Conservation (phyloP, 768 basidiomycete genomes). For the Macrocybe gigantea region DNA sequence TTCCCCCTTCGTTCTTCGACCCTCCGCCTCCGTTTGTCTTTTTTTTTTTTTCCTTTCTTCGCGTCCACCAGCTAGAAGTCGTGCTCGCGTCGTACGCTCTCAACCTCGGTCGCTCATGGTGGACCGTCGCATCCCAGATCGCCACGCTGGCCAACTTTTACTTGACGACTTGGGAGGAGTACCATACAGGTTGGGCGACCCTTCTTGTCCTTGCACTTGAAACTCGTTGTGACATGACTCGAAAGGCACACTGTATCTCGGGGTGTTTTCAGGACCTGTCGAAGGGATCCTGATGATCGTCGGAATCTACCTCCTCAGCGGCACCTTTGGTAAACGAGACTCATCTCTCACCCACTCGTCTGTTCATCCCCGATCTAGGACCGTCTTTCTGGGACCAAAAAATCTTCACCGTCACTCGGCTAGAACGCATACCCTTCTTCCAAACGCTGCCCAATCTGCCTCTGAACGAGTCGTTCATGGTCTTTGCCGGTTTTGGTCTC, state of each 20-base stretch:
- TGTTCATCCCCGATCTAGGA: constrained; percentile 33
- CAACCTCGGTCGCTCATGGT: constrained; percentile 92
- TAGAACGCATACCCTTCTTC: constrained; percentile 47
- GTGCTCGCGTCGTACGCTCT: constrained; percentile 80
- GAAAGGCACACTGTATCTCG: constrained; percentile 81
- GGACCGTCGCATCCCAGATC: constrained; percentile 87
- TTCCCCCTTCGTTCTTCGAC: too few species aligned
- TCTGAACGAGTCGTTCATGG: constrained; percentile 86
- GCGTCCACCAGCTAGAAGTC: constrained; percentile 63
- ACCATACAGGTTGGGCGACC: constrained; percentile 64
- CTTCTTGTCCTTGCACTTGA: neutral
- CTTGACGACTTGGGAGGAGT: constrained; percentile 80
- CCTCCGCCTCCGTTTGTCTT: too few species aligned
- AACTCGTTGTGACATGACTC: neutral
- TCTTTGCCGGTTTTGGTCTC: constrained; percentile 64
- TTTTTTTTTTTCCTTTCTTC: too few species aligned
- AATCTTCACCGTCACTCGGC: constrained; percentile 50
- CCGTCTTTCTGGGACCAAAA: constrained; percentile 77
- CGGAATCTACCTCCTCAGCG: constrained; percentile 70
- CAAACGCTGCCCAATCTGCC: constrained; percentile 58
- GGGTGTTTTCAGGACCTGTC: constrained; percentile 91
- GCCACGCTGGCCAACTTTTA: constrained; percentile 77
- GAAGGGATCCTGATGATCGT: constrained; percentile 92
- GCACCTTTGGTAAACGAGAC: constrained; percentile 53
- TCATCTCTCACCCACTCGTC: neutral